These are phyloP conservation scores for Dispira parvispora DNA, from an alignment of 192 early-diverging fungal species.

Conservation along the genomic window DNA sequence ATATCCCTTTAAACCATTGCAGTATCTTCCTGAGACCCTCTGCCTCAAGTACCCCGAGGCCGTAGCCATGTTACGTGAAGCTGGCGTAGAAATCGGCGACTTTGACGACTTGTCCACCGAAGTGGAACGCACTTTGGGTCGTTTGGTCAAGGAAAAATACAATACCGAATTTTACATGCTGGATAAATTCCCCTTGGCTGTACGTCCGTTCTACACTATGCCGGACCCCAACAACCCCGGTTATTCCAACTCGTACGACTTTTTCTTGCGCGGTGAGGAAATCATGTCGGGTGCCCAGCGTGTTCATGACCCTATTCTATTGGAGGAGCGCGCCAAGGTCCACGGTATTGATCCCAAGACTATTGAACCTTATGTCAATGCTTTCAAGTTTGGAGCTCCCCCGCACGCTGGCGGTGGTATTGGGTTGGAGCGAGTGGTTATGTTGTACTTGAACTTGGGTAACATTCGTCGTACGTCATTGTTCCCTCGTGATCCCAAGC, in stretches of 20 bases:
- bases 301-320: slow-evolving; percentile 75
- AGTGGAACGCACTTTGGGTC: slow-evolving; percentile 67
- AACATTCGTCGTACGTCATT: slow-evolving; percentile 85
- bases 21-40: slow-evolving; percentile 69
- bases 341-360: slow-evolving; percentile 60
- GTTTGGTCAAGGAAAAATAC: slow-evolving; percentile 84
- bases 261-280: slow-evolving; percentile 98
- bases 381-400: slow-evolving; percentile 90
- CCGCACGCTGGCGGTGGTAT: slow-evolving; percentile 98
- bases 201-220: slow-evolving; percentile 99
- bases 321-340: slow-evolving; percentile 58
- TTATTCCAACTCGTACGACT: slow-evolving; percentile 99
- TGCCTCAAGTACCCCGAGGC: slow-evolving; percentile 78
- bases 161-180: slow-evolving; percentile 96
- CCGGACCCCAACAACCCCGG: slow-evolving; percentile 69
- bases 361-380: slow-evolving; percentile 85
- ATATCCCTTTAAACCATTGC: slow-evolving; percentile 83
- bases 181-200: slow-evolving; percentile 95
- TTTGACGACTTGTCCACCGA: slow-evolving; percentile 86
- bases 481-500: slow-evolving; percentile 97
- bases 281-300: slow-evolving; percentile 98
- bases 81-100: slow-evolving; percentile 80
- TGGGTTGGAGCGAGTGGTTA: slow-evolving; percentile 90
- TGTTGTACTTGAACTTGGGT: slow-evolving; percentile 87
- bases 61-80: slow-evolving; percentile 70